phyloP scores from a whole-genome alignment of 352 stramenopile species.

The Phytophthora parvispora region DNA sequence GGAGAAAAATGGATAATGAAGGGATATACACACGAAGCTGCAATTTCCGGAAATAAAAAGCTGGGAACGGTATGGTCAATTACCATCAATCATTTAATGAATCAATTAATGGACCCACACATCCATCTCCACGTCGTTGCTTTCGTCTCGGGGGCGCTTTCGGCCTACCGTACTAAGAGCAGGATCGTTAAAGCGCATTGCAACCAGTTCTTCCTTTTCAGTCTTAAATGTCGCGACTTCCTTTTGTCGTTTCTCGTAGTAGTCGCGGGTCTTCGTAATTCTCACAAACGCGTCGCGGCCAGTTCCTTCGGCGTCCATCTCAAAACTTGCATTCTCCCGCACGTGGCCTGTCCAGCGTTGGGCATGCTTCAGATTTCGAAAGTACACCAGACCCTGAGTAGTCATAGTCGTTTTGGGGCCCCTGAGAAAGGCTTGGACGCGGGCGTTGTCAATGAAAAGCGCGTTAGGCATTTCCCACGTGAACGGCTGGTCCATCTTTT shows the following conservation, averaged over 20 bases:
- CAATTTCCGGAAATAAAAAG: too few relatives aligned
- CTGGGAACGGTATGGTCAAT: too few relatives aligned
- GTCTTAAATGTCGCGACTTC: constrained; percentile 1
- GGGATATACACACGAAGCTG: too few relatives aligned
- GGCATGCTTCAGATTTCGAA: constrained; percentile 7
- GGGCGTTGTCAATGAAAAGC: not conserved
- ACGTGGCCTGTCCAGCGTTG: constrained; percentile 12
- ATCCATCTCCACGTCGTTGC: not conserved
- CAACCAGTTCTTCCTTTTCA: constrained; percentile 11
- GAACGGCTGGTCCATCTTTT: constrained; percentile 1
- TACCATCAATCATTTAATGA: too few relatives aligned
- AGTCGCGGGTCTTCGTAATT: constrained; percentile 24
- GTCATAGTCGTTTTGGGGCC: constrained; percentile 11
- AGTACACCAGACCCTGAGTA: constrained; percentile 7
- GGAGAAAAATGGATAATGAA: not conserved
- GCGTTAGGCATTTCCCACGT: constrained; percentile 15
- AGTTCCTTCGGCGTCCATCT: constrained; percentile 17
- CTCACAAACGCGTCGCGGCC: constrained; percentile 19
- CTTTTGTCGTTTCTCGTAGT: constrained; percentile 4
- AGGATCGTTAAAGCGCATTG: not conserved
- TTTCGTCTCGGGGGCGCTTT: not conserved
- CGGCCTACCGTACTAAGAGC: not conserved
- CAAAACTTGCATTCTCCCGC: constrained; percentile 6
- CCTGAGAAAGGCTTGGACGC: constrained; percentile 7
- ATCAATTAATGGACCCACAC: too few relatives aligned